Evolutionary conservation across 768 basidiomycete genomes (phyloP).

Genomic region (Chiua virens): DNA sequence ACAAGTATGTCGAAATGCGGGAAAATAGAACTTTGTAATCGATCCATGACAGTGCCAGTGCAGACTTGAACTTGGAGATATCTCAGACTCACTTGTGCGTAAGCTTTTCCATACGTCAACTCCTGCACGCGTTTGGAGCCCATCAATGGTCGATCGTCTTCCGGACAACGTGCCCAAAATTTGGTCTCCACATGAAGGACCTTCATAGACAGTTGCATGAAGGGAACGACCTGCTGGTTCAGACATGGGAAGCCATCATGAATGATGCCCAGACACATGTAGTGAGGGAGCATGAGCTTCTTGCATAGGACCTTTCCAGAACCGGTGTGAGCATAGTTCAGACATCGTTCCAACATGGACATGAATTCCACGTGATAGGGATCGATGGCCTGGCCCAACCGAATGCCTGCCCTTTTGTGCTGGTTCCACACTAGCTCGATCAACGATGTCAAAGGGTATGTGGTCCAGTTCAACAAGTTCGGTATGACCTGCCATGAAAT

Average conservation of each 20-base stretch:
- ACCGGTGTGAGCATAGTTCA: conserved; percentile 7
- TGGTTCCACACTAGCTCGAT: not conserved
- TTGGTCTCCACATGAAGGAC: not conserved
- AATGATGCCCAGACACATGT: not conserved
- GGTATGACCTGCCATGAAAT: conserved; percentile 15
- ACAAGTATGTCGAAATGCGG: no score
- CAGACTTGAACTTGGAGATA: no score
- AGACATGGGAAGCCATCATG: not conserved
- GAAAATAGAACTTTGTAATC: no score
- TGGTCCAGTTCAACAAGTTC: not conserved
- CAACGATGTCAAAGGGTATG: not conserved
- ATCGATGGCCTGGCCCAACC: not conserved
- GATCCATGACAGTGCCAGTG: no score
- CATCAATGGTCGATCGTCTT: not conserved
- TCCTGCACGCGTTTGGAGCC: not conserved
- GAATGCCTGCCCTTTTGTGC: not conserved
- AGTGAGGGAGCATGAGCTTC: not conserved
- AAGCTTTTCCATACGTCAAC: not conserved
- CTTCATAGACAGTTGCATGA: not conserved
- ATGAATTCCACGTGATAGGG: conserved; percentile 3
- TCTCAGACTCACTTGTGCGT: not conserved
- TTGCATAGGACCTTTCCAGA: not conserved
- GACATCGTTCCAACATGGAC: conserved; percentile 1
- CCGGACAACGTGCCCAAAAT: not conserved
- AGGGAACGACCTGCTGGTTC: not conserved